Conservation (phyloP, 805 yeast species). For the Zygosaccharomyces pseudorouxii region DNA sequence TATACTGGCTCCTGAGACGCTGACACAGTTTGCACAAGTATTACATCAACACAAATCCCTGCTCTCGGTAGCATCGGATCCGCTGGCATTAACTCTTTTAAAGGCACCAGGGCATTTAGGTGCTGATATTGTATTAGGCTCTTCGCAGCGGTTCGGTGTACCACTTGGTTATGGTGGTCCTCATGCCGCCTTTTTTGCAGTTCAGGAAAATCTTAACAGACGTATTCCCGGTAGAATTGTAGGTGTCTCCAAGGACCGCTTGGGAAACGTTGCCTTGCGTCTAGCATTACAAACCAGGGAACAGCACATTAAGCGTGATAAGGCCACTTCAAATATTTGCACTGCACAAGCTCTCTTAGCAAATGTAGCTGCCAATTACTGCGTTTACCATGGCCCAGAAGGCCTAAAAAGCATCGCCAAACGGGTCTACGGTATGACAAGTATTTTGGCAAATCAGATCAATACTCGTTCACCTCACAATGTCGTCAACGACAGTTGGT, state of each 20-base stretch:
- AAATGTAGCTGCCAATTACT: constrained; percentile 92
- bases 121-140: constrained; percentile 91
- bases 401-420: constrained; percentile 76
- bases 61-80: constrained; percentile 84
- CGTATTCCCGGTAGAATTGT: constrained; percentile 96
- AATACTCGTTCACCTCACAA: constrained; percentile 39
- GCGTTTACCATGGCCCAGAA: constrained; percentile 91
- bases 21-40: constrained; percentile 53
- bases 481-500: constrained; percentile 60
- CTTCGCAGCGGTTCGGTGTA: constrained; percentile 94
- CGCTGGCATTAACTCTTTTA: constrained; percentile 79
- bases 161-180: constrained; percentile 99
- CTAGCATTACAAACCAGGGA: constrained; percentile 96
- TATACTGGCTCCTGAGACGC: constrained; percentile 45
- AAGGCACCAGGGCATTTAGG: constrained; percentile 81
- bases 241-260: constrained; percentile 86
- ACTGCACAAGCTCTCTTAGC: constrained; percentile 97
- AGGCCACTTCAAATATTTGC: constrained; percentile 96
- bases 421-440: constrained; percentile 70
- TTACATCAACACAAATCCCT: constrained; percentile 71
- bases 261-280: constrained; percentile 85
- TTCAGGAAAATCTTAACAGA: constrained; percentile 71
- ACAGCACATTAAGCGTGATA: constrained; percentile 95
- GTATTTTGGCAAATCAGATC: constrained; percentile 62
- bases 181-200: constrained; percentile 96